Evolutionary conservation across 176 grass and related monocot species (phyloP).

Genomic region (Cenchrus purpureus): DNA sequence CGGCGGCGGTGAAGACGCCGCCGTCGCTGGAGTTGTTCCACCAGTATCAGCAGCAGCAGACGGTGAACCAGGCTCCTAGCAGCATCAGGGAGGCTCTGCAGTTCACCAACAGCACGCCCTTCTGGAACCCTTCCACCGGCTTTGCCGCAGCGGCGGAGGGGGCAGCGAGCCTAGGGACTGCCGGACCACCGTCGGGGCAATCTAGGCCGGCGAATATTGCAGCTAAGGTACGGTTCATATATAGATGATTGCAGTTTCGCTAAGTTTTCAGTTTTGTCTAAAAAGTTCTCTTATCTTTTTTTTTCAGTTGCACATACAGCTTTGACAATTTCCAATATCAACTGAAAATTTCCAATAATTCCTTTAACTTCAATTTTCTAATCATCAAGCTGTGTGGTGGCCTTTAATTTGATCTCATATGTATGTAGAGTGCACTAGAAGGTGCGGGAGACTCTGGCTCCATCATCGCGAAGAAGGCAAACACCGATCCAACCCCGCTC

Average conservation of each 20-base stretch:
- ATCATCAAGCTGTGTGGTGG: neutral
- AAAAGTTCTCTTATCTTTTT: neutral
- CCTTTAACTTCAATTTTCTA: neutral
- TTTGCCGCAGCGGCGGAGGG: neutral
- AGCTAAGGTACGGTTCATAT: constrained; percentile 23
- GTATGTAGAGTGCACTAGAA: constrained; percentile 59
- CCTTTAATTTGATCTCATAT: constrained; percentile 3
- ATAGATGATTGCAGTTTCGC: neutral
- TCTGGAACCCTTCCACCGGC: constrained; percentile 57
- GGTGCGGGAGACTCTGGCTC: constrained; percentile 55
- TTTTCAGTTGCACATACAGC: neutral
- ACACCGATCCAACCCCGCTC: constrained; percentile 24
- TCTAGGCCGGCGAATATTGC: constrained; percentile 12
- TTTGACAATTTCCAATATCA: neutral
- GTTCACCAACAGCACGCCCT: constrained; percentile 56
- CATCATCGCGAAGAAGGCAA: constrained; percentile 50
- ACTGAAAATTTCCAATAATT: neutral
- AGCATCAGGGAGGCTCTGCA: constrained; percentile 49
- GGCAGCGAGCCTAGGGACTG: neutral
- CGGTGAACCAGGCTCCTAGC: constrained; percentile 12
- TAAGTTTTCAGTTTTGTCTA: neutral
- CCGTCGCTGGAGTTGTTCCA: constrained; percentile 33
- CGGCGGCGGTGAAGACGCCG: neutral
- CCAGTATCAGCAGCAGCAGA: constrained; percentile 30
- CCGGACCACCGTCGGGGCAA: neutral